Evolutionary conservation across 208 protist species (phyloP), one percentile per base, ranked within the genome.

Genomic region (Blechomonas ayalai): DNA sequence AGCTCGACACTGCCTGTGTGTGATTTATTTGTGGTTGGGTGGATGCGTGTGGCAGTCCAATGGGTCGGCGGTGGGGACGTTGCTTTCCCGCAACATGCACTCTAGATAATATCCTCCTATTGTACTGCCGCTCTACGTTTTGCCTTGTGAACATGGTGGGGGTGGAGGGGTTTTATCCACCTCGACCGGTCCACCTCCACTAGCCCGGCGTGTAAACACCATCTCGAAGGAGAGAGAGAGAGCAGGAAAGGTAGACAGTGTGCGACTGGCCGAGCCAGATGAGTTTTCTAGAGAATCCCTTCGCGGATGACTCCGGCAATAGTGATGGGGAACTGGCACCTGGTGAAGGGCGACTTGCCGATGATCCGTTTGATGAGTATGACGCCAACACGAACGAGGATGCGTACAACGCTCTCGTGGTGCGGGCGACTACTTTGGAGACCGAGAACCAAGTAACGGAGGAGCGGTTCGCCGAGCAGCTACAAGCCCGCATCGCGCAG

Each of bases 281-380:
- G 70, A 80, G 59, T 27, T 82, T 85, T 63, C 74, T 81, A 13
- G 67, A 78, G 12, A 90, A 85, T 22, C 75, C 76, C 3, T 75
- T 90, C 23, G 81, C 81, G 3, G 69, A 82, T 8, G 75, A 82
- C 32, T 71, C 84, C 29, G 73, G 73, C 35, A 60, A 68, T 15
- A 58, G 53, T 50, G 55, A 52, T n/a, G 50, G 42, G 5, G 52
- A 60, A 22, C 25, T 23, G 3, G 28, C 35, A 19, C 26, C 39
- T 13, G 8, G 9, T 9, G 13, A 9, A 42, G 10, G 8, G 8
- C 23, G 52, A 5, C 47, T 70, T 0, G 41, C 55, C 24, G 41
- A 29, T 8, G 46, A 74, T 46, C 73, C 67, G 0, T 45, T 82
- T 19, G 55, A 54, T n/a, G 70, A 83, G 31, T 92, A 92, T 46